These are phyloP conservation scores for Alternaria sp. DNA, from an alignment of 2,329 filamentous ascomycete genomes.

Conservation along the genomic window DNA sequence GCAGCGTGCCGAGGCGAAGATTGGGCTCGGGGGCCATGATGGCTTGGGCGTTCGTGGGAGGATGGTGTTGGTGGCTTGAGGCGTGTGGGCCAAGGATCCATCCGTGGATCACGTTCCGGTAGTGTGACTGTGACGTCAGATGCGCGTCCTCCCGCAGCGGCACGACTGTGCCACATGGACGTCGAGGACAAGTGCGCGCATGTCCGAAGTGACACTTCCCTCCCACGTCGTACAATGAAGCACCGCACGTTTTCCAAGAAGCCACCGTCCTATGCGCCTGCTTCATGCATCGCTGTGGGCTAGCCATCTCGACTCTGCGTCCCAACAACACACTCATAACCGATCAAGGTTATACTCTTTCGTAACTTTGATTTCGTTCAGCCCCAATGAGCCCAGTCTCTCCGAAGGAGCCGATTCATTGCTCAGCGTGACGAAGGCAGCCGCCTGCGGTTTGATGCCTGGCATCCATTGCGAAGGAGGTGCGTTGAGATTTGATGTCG, in stretches of 20 bases:
- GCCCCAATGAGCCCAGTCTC: slow-evolving; percentile 12
- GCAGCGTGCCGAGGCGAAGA: slow-evolving; percentile 8
- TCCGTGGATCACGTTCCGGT: not conserved
- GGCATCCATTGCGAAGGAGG: slow-evolving; percentile 24
- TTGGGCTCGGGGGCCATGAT: slow-evolving; percentile 11
- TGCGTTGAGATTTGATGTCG: slow-evolving; percentile 21
- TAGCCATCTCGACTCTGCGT: not conserved
- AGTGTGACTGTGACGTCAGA: not conserved
- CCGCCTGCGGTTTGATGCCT: slow-evolving; percentile 12
- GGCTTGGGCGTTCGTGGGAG: not conserved
- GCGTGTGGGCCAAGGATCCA: not conserved
- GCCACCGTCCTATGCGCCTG: not conserved
- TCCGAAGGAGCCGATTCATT: slow-evolving; percentile 15
- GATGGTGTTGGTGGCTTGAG: not conserved
- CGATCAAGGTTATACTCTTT: slow-evolving; percentile 28
- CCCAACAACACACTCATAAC: slow-evolving; percentile 7
- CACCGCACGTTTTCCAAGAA: not conserved
- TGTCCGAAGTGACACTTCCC: not conserved
- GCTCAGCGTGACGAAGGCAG: slow-evolving; percentile 27
- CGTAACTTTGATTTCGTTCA: slow-evolving; percentile 26
- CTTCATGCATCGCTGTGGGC: not conserved
- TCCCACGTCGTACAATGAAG: not conserved
- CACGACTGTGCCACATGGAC: not conserved
- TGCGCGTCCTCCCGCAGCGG: not conserved
- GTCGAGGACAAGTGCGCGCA: not conserved